phyloP scores from a whole-genome alignment of 148 eudicot genomes.

The Chenopodium album region DNA sequence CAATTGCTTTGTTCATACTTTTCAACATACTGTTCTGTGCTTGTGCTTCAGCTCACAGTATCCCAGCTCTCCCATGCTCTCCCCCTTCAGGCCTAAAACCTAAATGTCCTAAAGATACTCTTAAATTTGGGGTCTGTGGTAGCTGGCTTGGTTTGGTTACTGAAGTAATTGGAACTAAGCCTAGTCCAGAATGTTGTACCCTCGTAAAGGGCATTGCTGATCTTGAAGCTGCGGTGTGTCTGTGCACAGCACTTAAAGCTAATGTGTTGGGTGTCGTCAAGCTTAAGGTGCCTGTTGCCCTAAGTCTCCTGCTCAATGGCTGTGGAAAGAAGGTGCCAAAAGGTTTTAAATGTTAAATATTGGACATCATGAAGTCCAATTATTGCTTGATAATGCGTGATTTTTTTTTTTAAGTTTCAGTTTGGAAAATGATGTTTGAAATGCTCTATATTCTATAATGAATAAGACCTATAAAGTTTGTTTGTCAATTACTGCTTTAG shows the following conservation, averaged over 20 bases:
- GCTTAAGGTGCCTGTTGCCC: conserved; percentile 54
- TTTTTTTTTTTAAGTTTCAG: background rate
- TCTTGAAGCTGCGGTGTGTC: conserved; percentile 78
- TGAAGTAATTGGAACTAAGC: too few species aligned
- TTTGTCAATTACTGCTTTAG: background rate
- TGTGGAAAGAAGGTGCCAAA: conserved; percentile 79
- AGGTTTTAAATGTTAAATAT: conserved; percentile 48
- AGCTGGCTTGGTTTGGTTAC: conserved; percentile 45
- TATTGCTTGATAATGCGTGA: background rate
- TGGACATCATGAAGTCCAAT: background rate
- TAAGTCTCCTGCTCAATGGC: conserved; percentile 59
- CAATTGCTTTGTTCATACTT: conserved; percentile 24
- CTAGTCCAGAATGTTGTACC: background rate
- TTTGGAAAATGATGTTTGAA: conserved; percentile 2
- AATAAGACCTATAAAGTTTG: conserved; percentile 12
- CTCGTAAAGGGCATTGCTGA: conserved; percentile 64
- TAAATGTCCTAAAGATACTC: conserved; percentile 77
- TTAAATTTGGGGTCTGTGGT: conserved; percentile 81
- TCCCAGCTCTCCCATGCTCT: conserved; percentile 32
- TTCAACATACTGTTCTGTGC: conserved; percentile 37
- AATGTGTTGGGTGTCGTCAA: conserved; percentile 60
- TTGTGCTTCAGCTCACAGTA: conserved; percentile 37
- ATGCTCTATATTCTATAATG: background rate
- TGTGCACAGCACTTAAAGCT: conserved; percentile 84
- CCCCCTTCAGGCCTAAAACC: conserved; percentile 17